Conservation (phyloP, 164 flowering plant species). For the Umbellularia californica region DNA sequence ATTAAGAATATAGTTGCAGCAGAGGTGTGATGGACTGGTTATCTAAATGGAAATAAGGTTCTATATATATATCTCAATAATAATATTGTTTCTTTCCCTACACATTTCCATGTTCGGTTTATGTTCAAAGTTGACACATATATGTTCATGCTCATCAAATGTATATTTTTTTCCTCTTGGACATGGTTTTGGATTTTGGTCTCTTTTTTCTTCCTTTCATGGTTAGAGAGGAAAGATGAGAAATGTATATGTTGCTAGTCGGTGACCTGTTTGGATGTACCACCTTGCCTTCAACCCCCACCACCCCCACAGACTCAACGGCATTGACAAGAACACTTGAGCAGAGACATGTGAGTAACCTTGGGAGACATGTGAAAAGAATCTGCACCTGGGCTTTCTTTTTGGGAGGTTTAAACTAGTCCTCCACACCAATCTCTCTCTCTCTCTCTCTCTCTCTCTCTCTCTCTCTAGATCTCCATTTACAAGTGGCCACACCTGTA, state of each 20-base stretch:
- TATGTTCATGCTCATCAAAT: neutral
- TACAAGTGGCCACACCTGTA: neutral
- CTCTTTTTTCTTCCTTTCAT: neutral
- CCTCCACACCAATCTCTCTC: too few relatives aligned
- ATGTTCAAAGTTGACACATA: neutral
- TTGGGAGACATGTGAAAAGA: neutral
- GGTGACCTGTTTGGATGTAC: neutral
- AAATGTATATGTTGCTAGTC: neutral
- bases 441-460: neutral
- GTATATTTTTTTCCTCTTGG: neutral
- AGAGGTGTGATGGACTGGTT: too few relatives aligned
- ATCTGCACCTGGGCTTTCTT: neutral
- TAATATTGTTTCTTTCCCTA: too few relatives aligned
- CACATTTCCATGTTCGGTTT: neutral
- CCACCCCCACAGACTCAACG: neutral
- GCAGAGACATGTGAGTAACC: slow-evolving; percentile 1
- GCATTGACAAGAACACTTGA: neutral
- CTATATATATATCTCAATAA: too few relatives aligned
- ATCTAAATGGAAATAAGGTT: too few relatives aligned
- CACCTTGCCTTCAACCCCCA: neutral
- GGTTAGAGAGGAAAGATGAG: neutral
- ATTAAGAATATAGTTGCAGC: too few relatives aligned
- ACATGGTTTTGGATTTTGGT: neutral
- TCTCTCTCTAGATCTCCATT: too few relatives aligned
- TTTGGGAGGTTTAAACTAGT: neutral